These are phyloP conservation scores for Aspergillus novofumigatus DNA, from an alignment of 2,329 filamentous ascomycete genomes.

Conservation along the genomic window DNA sequence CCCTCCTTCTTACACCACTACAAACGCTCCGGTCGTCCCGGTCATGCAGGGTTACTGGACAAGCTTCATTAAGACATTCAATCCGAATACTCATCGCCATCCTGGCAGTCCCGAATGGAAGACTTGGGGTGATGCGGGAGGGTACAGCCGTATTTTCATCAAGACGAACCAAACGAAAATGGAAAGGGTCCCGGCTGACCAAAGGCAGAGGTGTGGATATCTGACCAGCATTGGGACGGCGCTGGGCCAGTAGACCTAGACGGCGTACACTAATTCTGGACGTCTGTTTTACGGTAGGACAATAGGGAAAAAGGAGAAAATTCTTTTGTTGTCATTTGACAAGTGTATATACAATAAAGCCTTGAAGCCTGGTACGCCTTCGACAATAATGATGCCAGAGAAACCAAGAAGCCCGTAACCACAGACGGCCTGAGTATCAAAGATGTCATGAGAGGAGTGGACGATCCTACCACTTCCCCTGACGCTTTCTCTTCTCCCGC, in stretches of 20 bases:
- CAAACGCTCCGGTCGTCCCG: slow-evolving; percentile 56
- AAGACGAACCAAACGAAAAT: slow-evolving; percentile 44
- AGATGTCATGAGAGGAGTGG: background rate
- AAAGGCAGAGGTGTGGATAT: slow-evolving; percentile 47
- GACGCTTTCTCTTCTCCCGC: slow-evolving; percentile 72
- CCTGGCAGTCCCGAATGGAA: slow-evolving; percentile 51
- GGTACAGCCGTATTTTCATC: slow-evolving; percentile 40
- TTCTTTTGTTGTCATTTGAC: background rate
- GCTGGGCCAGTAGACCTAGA: slow-evolving; percentile 41
- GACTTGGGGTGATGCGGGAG: slow-evolving; percentile 33
- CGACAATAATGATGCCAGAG: background rate
- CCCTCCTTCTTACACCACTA: slow-evolving; percentile 54
- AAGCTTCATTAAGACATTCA: slow-evolving; percentile 62
- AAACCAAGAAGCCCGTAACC: background rate
- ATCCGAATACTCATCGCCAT: slow-evolving; percentile 59
- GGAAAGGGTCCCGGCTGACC: slow-evolving; percentile 40
- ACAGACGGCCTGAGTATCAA: background rate
- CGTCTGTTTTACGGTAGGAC: background rate
- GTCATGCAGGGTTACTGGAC: slow-evolving; percentile 69
- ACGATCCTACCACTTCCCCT: slow-evolving; percentile 51
- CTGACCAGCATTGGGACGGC: slow-evolving; percentile 46
- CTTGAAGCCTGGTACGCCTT: background rate
- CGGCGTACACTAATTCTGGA: background rate
- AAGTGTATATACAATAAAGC: slow-evolving; percentile 6
- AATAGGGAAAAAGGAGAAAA: background rate